phyloP scores from a whole-genome alignment of 495 filamentous ascomycete genomes.

The Talaromyces thailandensis region DNA sequence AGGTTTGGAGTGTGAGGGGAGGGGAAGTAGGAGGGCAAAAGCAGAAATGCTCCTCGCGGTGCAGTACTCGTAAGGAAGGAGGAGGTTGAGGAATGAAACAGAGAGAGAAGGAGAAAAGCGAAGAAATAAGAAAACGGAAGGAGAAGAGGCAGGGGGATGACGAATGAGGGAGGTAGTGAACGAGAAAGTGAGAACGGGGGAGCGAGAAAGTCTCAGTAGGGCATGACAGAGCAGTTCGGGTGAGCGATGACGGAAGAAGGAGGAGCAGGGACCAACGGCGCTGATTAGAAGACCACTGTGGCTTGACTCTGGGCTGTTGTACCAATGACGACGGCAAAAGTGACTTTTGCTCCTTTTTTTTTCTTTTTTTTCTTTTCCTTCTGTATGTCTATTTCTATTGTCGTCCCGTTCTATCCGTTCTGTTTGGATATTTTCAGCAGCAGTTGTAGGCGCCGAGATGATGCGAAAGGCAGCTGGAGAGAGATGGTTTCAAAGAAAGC shows the following conservation, averaged over 20 bases:
- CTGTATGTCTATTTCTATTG: neutral
- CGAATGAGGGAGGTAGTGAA: neutral
- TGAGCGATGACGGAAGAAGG: constrained; percentile 3
- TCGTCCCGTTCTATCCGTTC: neutral
- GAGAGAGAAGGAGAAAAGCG: neutral
- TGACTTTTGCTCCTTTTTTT: neutral
- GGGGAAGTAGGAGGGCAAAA: neutral
- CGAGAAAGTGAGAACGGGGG: neutral
- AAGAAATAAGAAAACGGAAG: constrained; percentile 2
- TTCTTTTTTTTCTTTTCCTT: no score
- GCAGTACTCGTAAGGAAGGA: neutral
- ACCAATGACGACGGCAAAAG: neutral
- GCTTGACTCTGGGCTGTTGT: neutral
- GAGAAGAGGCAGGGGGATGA: neutral
- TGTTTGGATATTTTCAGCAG: neutral
- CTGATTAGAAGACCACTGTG: constrained; percentile 1
- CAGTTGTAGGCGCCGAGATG: neutral
- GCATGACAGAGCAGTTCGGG: neutral
- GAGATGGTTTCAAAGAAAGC: neutral
- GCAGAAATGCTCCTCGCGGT: neutral
- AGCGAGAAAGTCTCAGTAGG: neutral
- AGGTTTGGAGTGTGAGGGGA: neutral
- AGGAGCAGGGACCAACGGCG: neutral
- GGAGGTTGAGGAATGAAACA: neutral
- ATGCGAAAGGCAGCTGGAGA: neutral